Evolutionary conservation across 2,329 filamentous ascomycete genomes (phyloP).

Genomic region (Penicillium digitatum): DNA sequence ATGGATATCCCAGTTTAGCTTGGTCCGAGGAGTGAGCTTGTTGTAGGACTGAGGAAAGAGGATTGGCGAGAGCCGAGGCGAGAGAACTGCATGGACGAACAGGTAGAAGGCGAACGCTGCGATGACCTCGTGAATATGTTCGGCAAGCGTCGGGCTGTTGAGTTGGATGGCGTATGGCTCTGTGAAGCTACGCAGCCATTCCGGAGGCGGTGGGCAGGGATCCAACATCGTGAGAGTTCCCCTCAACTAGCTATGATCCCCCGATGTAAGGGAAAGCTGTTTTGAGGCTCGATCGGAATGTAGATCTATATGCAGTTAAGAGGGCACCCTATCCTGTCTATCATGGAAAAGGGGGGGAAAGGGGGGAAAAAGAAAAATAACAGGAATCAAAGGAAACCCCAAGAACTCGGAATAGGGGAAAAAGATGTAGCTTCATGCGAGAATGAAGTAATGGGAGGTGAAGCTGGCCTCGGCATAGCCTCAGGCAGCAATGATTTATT

Average conservation of each 20-base stretch:
- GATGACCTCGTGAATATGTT: slow-evolving; percentile 61
- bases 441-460: slow-evolving; percentile 1
- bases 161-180: slow-evolving; percentile 52
- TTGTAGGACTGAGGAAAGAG: slow-evolving; percentile 56
- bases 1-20: slow-evolving; percentile 64
- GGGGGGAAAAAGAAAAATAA: slow-evolving; percentile 8
- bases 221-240: slow-evolving; percentile 39
- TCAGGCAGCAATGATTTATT: slow-evolving; percentile 19
- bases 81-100: slow-evolving; percentile 51
- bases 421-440: slow-evolving; percentile 1
- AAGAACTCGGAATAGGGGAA: neutral
- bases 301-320: slow-evolving; percentile 8
- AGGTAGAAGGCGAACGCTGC: slow-evolving; percentile 56
- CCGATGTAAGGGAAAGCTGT: slow-evolving; percentile 16
- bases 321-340: slow-evolving; percentile 8
- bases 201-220: slow-evolving; percentile 48
- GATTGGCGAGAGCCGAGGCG: slow-evolving; percentile 52
- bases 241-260: slow-evolving; percentile 15
- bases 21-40: slow-evolving; percentile 52
- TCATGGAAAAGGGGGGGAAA: slow-evolving; percentile 8
- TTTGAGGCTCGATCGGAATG: slow-evolving; percentile 8
- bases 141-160: slow-evolving; percentile 52
- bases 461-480: slow-evolving; percentile 17
- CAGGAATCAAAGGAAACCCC: slow-evolving; percentile 4
- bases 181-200: slow-evolving; percentile 47